Conservation (phyloP, 768 basidiomycete genomes). For the Coprinellus micaceus region DNA sequence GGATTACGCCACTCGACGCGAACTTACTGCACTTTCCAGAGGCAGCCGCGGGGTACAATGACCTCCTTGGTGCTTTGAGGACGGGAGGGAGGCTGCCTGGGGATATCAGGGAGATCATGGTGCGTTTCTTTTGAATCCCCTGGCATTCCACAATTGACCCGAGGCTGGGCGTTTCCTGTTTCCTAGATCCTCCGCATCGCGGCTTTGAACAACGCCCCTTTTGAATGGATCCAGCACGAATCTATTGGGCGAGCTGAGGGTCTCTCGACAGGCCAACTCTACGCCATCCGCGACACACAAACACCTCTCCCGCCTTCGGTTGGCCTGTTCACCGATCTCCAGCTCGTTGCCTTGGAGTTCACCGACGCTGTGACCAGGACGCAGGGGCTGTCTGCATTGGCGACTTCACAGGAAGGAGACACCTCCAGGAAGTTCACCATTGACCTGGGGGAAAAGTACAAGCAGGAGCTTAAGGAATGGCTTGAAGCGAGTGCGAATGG, state of each 20-base stretch:
- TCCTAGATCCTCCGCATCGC: conserved; percentile 48
- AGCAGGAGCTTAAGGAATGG: conserved; percentile 30
- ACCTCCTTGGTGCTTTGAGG: conserved; percentile 46
- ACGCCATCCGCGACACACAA: conserved; percentile 47
- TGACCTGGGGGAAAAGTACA: conserved; percentile 37
- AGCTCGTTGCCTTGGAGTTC: conserved; percentile 51
- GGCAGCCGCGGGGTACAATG: conserved; percentile 49
- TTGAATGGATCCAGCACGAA: conserved; percentile 59
- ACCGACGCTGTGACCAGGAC: conserved; percentile 62
- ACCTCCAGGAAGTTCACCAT: conserved; percentile 43
- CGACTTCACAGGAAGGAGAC: too few species aligned
- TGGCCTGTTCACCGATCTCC: conserved; percentile 42
- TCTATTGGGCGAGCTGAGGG: conserved; percentile 47
- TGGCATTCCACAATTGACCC: neutral
- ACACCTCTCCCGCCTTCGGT: conserved; percentile 35
- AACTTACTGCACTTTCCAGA: conserved; percentile 46
- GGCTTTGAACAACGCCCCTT: conserved; percentile 46
- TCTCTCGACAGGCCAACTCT: conserved; percentile 50
- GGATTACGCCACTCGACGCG: conserved; percentile 48
- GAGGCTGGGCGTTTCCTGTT: too few species aligned
- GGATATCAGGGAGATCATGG: conserved; percentile 51
- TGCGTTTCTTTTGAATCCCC: conserved; percentile 16
- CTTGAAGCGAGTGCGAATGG: conserved; percentile 16
- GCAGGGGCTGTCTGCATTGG: too few species aligned
- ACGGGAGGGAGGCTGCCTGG: conserved; percentile 44